A percentile compares a stretch with the other conserved stretches of the same genome.
Evolutionary conservation across 1,139 yeast species (phyloP).

Genomic region (Sugiyamaella paludigena): DNA sequence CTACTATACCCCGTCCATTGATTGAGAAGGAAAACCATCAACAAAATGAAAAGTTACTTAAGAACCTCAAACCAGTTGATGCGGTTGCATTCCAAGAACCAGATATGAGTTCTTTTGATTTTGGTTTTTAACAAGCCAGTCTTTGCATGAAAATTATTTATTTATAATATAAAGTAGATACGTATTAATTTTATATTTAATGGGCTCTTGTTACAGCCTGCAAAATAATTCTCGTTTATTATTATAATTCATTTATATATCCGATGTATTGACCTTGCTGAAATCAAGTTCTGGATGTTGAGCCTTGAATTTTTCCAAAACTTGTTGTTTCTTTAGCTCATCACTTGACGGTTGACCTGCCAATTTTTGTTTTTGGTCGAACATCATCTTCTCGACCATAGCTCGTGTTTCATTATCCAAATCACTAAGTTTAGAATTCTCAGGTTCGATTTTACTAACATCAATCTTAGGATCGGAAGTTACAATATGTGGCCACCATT

Average conservation of each 20-base stretch:
- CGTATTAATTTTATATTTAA: no score
- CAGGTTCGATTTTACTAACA: conserved; percentile 43
- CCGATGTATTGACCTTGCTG: conserved; percentile 26
- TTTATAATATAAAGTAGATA: no score
- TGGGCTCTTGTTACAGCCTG: no score
- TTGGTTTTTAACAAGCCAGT: conserved; percentile 44
- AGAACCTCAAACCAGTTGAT: conserved; percentile 45
- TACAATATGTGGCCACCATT: conserved; percentile 50
- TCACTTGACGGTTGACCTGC: conserved; percentile 41
- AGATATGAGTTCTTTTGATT: conserved; percentile 74
- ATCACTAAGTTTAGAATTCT: conserved; percentile 42
- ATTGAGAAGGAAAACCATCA: background rate
- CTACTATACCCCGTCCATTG: conserved; percentile 6
- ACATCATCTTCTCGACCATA: conserved; percentile 50
- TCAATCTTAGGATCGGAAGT: conserved; percentile 45
- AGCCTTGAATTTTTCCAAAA: conserved; percentile 40
- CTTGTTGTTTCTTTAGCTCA: conserved; percentile 37
- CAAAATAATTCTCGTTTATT: background rate
- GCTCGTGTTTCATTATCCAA: conserved; percentile 45
- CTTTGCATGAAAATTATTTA: no score
- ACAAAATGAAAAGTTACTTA: conserved; percentile 8
- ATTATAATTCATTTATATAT: no score
- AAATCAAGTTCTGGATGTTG: conserved; percentile 48
- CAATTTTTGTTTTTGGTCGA: conserved; percentile 44
- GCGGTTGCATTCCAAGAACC: conserved; percentile 66